These are phyloP conservation scores for Trichophyton simii DNA, from an alignment of 2,329 filamentous ascomycete species.

Conservation along the genomic window DNA sequence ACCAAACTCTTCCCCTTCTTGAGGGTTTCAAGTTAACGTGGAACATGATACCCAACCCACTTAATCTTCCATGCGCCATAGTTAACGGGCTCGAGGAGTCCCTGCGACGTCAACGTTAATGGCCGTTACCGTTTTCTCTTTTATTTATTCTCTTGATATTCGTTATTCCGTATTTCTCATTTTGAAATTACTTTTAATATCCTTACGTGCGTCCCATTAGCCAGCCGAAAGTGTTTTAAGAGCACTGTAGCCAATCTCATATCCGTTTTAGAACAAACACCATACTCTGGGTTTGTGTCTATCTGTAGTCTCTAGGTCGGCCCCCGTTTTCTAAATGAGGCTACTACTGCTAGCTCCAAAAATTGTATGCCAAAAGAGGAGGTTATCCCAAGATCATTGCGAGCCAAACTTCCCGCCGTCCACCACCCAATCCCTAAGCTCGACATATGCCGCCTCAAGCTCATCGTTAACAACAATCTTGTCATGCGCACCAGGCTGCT, in stretches of 20 bases:
- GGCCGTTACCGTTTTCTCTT: not conserved
- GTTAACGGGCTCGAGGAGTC: not conserved
- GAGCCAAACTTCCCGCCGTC: conserved; percentile 27
- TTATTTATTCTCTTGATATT: not conserved
- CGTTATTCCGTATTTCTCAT: not conserved
- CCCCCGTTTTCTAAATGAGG: not conserved
- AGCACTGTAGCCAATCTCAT: not conserved
- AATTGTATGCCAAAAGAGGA: not conserved
- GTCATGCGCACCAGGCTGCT: conserved; percentile 54
- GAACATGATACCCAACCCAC: conserved; percentile 4
- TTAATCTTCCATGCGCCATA: conserved; percentile 2
- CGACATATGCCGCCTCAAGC: conserved; percentile 43
- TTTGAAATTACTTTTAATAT: conserved; percentile 3
- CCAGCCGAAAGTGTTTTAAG: not conserved
- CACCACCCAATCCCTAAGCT: conserved; percentile 43
- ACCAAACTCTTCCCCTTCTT: not conserved
- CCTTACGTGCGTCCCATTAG: not conserved
- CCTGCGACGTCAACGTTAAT: not conserved
- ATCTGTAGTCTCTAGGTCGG: not conserved
- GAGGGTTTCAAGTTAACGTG: not conserved
- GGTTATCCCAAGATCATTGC: not conserved
- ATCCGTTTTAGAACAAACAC: not conserved
- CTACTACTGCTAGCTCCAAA: not conserved
- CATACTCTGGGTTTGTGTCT: not conserved
- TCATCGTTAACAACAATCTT: conserved; percentile 55